phyloP scores from a whole-genome alignment of 345 rosid genomes.

The Citrus sinensis region DVS_A1.0 CM039163.1:8282001-8282500 shows the following conservation, averaged over 20 bases:
- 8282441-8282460: neutral
- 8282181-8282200: conserved; percentile 37
- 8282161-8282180: conserved; percentile 35
- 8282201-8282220: conserved; percentile 36
- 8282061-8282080: neutral
- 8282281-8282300: conserved; percentile 5
- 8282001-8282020: neutral
- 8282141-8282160: conserved; percentile 37
- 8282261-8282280: neutral
- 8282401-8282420: neutral
- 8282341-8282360: neutral
- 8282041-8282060: neutral
- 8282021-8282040: neutral
- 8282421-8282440: neutral
- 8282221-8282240: conserved; percentile 40
- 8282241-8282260: conserved; percentile 8
- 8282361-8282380: neutral
- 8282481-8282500: neutral
- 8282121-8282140: neutral
- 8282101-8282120: neutral
- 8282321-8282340: neutral
- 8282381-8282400: neutral
- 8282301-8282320: neutral
- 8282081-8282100: neutral
- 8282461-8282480: neutral